Evolutionary conservation across 306 rosid genomes (phyloP), one percentile per base, ranked within the genome.

Genomic region (Lathyrus aphaca): DNA sequence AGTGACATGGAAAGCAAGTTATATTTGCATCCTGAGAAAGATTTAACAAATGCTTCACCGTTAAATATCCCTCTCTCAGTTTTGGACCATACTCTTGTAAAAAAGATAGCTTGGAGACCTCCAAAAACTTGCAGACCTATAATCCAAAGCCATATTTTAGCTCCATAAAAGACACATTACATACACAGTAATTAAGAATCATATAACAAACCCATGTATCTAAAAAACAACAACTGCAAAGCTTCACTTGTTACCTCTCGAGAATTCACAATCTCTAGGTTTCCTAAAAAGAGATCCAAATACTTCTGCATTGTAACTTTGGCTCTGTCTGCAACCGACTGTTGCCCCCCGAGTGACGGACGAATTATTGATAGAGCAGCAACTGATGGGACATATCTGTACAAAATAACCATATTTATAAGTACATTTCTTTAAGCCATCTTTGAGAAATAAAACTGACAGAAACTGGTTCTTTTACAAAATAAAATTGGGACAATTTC

Each of bases 91-190:
- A 95, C 77, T 95, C 97, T 50, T 91, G 91, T 79, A 80, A 86
- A 83, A 95, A 91, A 74, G 99, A 95, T 77, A 95, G 79, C 75
- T 74, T 87, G 37, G 99, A 95, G 67, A 91, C 99, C 89, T 95
- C 99, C 89, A 95, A 83, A 77, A 95, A 91, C 88, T 79, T 89
- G 97, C 97, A 95, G 59, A 95, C 99, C 99, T 95, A 74, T 23
- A 59, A 72, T 75, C 44, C 79, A 71, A 66, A 73, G 51, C 49
- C 66, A 29, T 13, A 66, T 49, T 40, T 73, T 56, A 77, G 56
- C 66, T 73, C 15, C 11, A 10, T 12, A 69, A 59, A 58, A 51
- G 38, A 43, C 11, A 39, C 44, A 42, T 35, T 17, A 46, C 55
- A 59, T 56, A 21, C 32, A 73, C 5, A 45, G 66, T 30, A 79